Evolutionary conservation across 441 rosid genomes (phyloP).

Genomic region (Populus hybrid): DNA sequence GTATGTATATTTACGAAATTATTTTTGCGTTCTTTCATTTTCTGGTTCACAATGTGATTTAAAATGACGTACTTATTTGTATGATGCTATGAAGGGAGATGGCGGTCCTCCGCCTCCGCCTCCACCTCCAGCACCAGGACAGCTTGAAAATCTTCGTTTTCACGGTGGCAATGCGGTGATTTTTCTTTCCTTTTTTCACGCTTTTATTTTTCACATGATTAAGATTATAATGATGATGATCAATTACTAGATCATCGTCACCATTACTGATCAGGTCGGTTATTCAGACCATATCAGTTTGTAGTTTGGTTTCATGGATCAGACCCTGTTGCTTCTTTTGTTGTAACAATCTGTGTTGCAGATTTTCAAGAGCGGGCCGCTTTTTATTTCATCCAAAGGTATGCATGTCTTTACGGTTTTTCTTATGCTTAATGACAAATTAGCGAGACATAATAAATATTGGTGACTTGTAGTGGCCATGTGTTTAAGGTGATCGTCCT

Average conservation of each 20-base stretch:
- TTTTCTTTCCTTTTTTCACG: background rate
- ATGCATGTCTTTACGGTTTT: background rate
- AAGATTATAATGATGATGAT: background rate
- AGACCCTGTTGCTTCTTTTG: background rate
- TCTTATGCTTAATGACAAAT: background rate
- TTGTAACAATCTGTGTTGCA: conserved; percentile 34
- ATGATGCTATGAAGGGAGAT: conserved; percentile 36
- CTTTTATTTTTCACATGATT: conserved; percentile 1
- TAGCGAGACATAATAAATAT: background rate
- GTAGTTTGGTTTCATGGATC: background rate
- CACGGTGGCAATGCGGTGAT: conserved; percentile 45
- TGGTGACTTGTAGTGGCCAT: background rate
- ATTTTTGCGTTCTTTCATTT: background rate
- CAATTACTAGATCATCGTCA: background rate
- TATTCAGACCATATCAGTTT: background rate
- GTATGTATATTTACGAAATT: background rate
- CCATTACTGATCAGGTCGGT: background rate
- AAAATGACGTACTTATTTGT: background rate
- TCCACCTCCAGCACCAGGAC: conserved; percentile 23
- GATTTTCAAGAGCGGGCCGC: conserved; percentile 95
- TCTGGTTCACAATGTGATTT: background rate
- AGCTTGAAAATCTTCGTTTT: conserved; percentile 35
- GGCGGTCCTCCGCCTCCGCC: conserved; percentile 30
- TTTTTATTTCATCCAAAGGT: conserved; percentile 96
- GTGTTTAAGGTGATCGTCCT: background rate